Evolutionary conservation across 2,329 filamentous ascomycete genomes (phyloP), one percentile per base, ranked within the genome.

Genomic region (Fusarium phyllophilum): DNA sequence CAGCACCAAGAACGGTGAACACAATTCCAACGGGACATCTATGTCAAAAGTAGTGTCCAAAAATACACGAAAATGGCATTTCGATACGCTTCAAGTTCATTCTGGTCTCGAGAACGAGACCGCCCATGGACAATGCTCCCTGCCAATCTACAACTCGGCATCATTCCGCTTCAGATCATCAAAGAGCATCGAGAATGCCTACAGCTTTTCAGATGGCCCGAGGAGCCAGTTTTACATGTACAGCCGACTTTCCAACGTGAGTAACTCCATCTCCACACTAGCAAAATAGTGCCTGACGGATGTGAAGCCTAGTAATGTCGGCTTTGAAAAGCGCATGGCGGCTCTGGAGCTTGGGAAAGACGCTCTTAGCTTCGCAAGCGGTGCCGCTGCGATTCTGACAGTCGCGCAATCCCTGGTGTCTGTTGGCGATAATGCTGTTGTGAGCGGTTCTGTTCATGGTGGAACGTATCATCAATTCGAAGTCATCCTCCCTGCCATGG

Each of bases 251-350:
- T 57, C 54, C 39, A 57, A 57, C 29, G 54, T 44, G 31, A 58
- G 39, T 36, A 22, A 10, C 2, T 0, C 15, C 26, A 34, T 22
- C 12, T 29, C n/a, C 3, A n/a, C 29, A 26, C 20, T n/a, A n/a
- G n/a, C 1, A 8, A 31, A 8, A 5, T 48, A 2, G 10, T 1
- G 10, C 9, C 46, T 49, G 29, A 49, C 7, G 22, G 5, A 7
- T 18, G 14, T 44, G 20, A 54, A 68, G 38, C 65, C 65, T 4
- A 68, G 60, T n/a, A 49, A 51, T 24, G 54, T 24, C 4, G 60
- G 62, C 10, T 68, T 68, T 14, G 65, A 68, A 42, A 59, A 56
- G 14, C 61, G 65, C 24, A 45, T 44, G n/a, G 65, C 65, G 1
- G 48, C 54, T 34, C 52, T 68, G 15, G 52, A 68, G 31, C 45